Conservation (phyloP, 1,139 yeast species). For the Geotrichum siamense region DNA sequence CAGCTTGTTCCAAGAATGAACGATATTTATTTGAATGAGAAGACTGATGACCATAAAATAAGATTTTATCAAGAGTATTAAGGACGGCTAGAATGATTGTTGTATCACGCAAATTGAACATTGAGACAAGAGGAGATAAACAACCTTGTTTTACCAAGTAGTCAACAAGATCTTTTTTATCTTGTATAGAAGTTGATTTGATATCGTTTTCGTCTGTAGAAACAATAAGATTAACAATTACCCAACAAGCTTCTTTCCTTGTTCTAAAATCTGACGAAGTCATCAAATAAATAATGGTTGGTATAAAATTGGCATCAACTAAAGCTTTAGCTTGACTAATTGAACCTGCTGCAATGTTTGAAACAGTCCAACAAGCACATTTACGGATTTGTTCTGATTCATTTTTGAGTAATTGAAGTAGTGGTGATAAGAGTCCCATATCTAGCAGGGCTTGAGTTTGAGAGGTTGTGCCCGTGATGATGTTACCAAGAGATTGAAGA, state of each 20-base stretch:
- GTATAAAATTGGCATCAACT: constrained; percentile 87
- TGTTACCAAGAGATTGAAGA: constrained; percentile 92
- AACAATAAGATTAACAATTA: constrained; percentile 92
- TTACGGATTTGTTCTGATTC: constrained; percentile 89
- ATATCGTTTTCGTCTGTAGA: constrained; percentile 89
- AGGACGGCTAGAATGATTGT: constrained; percentile 90
- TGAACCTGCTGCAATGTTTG: constrained; percentile 96
- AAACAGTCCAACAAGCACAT: constrained; percentile 98
- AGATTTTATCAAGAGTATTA: constrained; percentile 89
- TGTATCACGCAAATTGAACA: constrained; percentile 79
- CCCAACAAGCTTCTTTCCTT: constrained; percentile 99
- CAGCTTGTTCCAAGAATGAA: constrained; percentile 90
- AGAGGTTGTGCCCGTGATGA: constrained; percentile 91
- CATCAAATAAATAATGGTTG: constrained; percentile 80
- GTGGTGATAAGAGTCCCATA: constrained; percentile 83
- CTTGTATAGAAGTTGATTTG: constrained; percentile 64
- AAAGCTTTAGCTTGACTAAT: constrained; percentile 94
- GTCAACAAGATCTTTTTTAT: constrained; percentile 37
- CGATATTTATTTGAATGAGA: constrained; percentile 75
- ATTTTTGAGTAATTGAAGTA: constrained; percentile 71
- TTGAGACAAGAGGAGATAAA: constrained; percentile 93
- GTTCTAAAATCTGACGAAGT: constrained; percentile 87
- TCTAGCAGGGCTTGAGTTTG: constrained; percentile 95
- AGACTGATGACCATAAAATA: constrained; percentile 71
- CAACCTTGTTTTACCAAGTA: constrained; percentile 93